Base-by-base conservation (phyloP, 1,284 basidiomycete species). In the Cerrena zonata region DNA sequence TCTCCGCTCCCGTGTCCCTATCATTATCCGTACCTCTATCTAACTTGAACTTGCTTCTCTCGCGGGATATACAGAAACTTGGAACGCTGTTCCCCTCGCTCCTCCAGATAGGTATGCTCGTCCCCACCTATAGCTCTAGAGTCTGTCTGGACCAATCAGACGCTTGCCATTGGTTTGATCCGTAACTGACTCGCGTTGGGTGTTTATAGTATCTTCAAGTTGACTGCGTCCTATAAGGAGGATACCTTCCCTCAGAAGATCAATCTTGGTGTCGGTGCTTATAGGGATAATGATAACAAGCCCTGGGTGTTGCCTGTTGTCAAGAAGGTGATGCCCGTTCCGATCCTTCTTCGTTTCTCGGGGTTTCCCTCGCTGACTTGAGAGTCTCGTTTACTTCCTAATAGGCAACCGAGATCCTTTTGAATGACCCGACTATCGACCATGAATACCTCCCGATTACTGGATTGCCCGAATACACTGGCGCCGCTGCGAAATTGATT, bases 401-500 rank as follows among this genome's bases (percentile, higher is more conserved):
- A 23, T 56, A 94, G 91, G 92, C 89, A 26, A 89, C 87, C 38
- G 69, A 78, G 38, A 77, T 80, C 47, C 68, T 94, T 45, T 65
- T 93, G 56, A 80, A 76, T 53, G 84, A 91, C 62, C 82, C 85
- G 45, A 67, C 76, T 24, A 72, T 94, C 56, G 89, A 96, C 70
- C 94, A 97, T 65, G 94, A 97, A 73, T 98, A 98, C 66, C 82
- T 96, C 26, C 86, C 91, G 25, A 96, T 96, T 65, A 87, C 89
- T 43, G 94, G 94, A 40, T 75, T 95, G 38, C 80, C 89, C 23
- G 83, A 86, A 52, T 97, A 88, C 69, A 91, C 85, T 11, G 66
- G 74, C 45, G 85, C 85, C 1, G 90, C 94, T 7, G 90, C 86
- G 21, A 85, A 82, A 63, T 74, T 97, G 52, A 85, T 96, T 54